Base-by-base conservation (phyloP, 345 rosid genomes). In the Salix exigua region DNA sequence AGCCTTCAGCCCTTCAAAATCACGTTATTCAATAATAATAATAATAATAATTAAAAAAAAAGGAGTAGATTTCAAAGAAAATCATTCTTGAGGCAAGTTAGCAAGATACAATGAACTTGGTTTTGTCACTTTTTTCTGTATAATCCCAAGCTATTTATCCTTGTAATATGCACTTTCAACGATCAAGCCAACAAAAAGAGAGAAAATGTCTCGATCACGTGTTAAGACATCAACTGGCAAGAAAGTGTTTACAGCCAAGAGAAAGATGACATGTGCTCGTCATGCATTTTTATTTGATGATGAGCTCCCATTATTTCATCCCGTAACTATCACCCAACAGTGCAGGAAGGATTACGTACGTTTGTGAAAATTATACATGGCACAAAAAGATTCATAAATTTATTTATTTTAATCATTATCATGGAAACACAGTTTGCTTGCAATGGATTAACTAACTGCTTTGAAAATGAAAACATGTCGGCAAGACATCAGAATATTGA, bases 101-200 rank as follows among this genome's bases (percentile, higher is more conserved):
- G 35, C 60, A 75, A 80, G 80, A 70, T 70, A 10, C 42, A 50
- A 44, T 60, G 78, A 75, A 81, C 69, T 18, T 1, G 62, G 71
- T 28, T 31, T 31, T 37, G 66, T 53, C 73, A 66, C 42, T 70
- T 76, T 76, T 81, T 70, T 60, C 50, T 11, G 21, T 78, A 58
- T n/a, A 66, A 73, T 37, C 53, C 82, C 79, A 74, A 78, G 28
- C 65, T 31, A 78, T 69, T 44, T 37, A 73, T 68, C 70, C n/a
- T 68, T 73, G 25, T 80, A 82, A 58, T 30, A 55, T 33, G 75
- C 60, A 64, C 53, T 35, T 55, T 73, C 60, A 51, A 25, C 53
- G 68, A 79, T 70, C 33, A 61, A 75, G 23, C 74, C 71, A 28
- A n/a, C 25, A 35, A 31, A 75, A 5, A 28, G 17, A 38, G 26